Evolutionary conservation across 805 yeast species (phyloP).

Genomic region (Yarrowia keelungensis): DNA sequence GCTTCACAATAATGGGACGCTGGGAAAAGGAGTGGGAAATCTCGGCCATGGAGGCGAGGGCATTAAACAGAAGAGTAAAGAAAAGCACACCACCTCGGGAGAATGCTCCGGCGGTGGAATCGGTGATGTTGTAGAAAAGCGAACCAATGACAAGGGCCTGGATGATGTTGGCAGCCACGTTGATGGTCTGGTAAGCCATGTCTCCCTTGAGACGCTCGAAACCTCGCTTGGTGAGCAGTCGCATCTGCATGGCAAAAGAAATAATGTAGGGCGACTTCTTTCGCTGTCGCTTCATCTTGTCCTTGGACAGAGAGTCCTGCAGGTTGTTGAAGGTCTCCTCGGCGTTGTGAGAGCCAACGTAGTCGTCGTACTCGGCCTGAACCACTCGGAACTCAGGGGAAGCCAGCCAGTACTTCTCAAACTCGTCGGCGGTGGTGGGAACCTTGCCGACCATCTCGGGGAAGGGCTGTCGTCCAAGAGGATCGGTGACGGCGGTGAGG

Average conservation of each 20-base stretch:
- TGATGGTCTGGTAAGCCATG: constrained; percentile 57
- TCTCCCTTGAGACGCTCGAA: constrained; percentile 66
- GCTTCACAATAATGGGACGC: constrained; percentile 71
- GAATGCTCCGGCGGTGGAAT: constrained; percentile 62
- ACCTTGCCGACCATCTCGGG: constrained; percentile 59
- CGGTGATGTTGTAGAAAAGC: constrained; percentile 61
- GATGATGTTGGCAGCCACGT: constrained; percentile 56
- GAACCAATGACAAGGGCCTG: constrained; percentile 72
- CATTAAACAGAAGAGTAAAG: constrained; percentile 66
- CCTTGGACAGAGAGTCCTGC: constrained; percentile 51
- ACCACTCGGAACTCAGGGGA: constrained; percentile 58
- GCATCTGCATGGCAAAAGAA: constrained; percentile 58
- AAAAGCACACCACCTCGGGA: constrained; percentile 69
- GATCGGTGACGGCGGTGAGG: constrained; percentile 72
- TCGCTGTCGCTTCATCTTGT: constrained; percentile 53
- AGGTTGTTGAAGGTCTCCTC: constrained; percentile 51
- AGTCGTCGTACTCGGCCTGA: constrained; percentile 55
- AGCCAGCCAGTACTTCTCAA: constrained; percentile 63
- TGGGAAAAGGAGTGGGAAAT: constrained; percentile 57
- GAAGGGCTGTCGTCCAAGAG: constrained; percentile 61
- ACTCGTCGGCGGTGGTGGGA: constrained; percentile 69
- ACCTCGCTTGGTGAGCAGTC: constrained; percentile 58
- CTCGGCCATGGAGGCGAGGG: constrained; percentile 66
- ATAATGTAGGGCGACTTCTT: constrained; percentile 55
- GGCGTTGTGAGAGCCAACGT: constrained; percentile 48